These are phyloP conservation scores for Xerocomellus amylosporus DNA, from an alignment of 768 basidiomycete genomes.

Conservation along the genomic window DNA sequence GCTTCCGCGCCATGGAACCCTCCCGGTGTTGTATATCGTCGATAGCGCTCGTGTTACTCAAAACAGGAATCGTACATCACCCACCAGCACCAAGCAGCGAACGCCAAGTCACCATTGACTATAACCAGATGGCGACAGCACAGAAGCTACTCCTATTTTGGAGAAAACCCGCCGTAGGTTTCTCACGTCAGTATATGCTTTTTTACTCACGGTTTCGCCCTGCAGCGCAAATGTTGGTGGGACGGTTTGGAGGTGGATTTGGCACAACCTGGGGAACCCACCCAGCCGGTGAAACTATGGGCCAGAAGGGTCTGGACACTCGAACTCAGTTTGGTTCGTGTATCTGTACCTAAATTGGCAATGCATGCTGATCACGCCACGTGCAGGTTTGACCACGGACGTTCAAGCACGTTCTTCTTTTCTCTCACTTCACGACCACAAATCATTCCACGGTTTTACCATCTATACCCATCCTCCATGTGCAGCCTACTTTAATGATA, in stretches of 20 bases:
- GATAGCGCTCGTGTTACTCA: slow-evolving; percentile 94
- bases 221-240: slow-evolving; percentile 99
- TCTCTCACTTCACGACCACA: slow-evolving; percentile 18
- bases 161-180: slow-evolving; percentile 97
- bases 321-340: slow-evolving; percentile 84
- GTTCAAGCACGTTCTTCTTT: slow-evolving; percentile 4
- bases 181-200: not conserved
- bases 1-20: slow-evolving; percentile 93
- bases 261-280: slow-evolving; percentile 50
- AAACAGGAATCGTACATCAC: slow-evolving; percentile 90
- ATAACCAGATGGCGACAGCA: slow-evolving; percentile 92
- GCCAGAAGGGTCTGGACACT: slow-evolving; percentile 97
- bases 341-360: not conserved
- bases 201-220: not conserved
- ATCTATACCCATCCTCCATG: slow-evolving; percentile 28
- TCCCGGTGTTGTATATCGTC: slow-evolving; percentile 97
- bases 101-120: slow-evolving; percentile 78
- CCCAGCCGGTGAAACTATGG: slow-evolving; percentile 83
- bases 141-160: slow-evolving; percentile 97
- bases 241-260: slow-evolving; percentile 92
- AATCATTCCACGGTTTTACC: slow-evolving; percentile 17
- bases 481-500: slow-evolving; percentile 28
- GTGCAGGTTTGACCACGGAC: slow-evolving; percentile 19
- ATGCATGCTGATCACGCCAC: not conserved
- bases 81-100: slow-evolving; percentile 50